phyloP scores from a whole-genome alignment of 331 rosid species.

The Erythrophleum ivorense region DNA sequence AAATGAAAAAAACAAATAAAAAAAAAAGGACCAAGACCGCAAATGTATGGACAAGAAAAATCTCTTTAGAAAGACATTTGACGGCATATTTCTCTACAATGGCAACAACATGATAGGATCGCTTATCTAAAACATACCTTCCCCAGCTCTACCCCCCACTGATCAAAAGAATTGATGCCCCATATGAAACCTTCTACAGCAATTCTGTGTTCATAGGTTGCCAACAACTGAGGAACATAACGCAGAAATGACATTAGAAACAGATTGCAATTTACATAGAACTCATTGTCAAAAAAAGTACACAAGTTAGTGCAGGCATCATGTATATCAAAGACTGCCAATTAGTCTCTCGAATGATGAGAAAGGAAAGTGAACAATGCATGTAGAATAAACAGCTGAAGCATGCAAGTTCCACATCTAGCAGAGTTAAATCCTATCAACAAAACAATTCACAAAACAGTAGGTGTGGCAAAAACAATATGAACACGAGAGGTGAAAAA shows the following conservation, averaged over 20 bases:
- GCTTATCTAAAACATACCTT: constrained; percentile 55
- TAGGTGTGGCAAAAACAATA: neutral
- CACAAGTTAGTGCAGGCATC: neutral
- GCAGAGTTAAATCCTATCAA: constrained; percentile 20
- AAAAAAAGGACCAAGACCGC: neutral
- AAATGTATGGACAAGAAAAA: neutral
- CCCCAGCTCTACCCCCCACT: constrained; percentile 97
- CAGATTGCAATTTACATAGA: constrained; percentile 25
- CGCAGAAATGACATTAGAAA: constrained; percentile 36
- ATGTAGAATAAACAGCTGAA: constrained; percentile 27
- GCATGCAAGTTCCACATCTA: constrained; percentile 1
- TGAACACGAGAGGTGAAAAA: neutral
- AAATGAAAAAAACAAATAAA: neutral
- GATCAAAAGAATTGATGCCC: constrained; percentile 95
- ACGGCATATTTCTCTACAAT: neutral
- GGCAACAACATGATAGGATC: neutral
- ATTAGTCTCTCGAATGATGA: neutral
- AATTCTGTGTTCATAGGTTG: constrained; percentile 86
- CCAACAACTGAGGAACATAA: constrained; percentile 53
- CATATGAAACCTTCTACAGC: constrained; percentile 91
- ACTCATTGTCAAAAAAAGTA: constrained; percentile 10
- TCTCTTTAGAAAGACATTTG: neutral
- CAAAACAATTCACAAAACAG: neutral
- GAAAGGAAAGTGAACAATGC: neutral
- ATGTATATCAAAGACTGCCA: neutral